Percentiles rank a stretch among this genome's conserved stretches.
Conservation (phyloP, 257 asterid species). For the Solanum virginianum region DNA sequence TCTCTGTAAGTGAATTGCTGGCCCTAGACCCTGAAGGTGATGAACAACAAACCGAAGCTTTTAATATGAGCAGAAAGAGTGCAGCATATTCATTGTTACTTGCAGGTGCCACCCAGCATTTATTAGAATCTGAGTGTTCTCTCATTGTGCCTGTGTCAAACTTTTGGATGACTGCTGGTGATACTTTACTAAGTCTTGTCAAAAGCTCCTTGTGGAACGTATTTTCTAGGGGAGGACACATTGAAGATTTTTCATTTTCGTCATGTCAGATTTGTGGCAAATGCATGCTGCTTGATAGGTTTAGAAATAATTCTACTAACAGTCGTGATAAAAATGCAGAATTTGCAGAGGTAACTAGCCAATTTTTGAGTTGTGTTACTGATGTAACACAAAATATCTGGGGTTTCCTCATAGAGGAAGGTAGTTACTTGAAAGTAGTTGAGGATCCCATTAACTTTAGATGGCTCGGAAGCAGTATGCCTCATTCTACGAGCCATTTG, state of each 20-base stretch:
- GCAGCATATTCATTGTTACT: constrained; percentile 61
- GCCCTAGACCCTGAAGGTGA: constrained; percentile 5
- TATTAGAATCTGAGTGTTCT: constrained; percentile 37
- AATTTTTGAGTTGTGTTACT: constrained; percentile 22
- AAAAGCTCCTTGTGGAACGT: constrained; percentile 17
- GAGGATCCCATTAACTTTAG: constrained; percentile 31
- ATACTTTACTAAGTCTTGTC: constrained; percentile 30
- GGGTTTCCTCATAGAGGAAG: constrained; percentile 27
- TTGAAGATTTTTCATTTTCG: neutral
- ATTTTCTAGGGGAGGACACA: neutral
- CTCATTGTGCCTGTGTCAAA: constrained; percentile 28
- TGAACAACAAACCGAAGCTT: constrained; percentile 18
- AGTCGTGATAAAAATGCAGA: neutral
- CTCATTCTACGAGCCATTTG: too few species aligned
- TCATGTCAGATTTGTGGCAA: constrained; percentile 8
- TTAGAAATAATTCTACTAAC: neutral
- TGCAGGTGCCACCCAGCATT: constrained; percentile 41
- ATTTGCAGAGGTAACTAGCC: constrained; percentile 14
- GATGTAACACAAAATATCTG: constrained; percentile 25
- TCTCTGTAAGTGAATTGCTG: constrained; percentile 23
- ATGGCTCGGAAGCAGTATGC: constrained; percentile 6
- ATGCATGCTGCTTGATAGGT: neutral
- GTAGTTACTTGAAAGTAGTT: constrained; percentile 26
- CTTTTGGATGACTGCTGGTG: constrained; percentile 56
- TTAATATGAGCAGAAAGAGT: constrained; percentile 27